These are phyloP conservation scores for Skeletonema potamos DNA, from an alignment of 108 stramenopile genomes.

Conservation along the genomic window DNA sequence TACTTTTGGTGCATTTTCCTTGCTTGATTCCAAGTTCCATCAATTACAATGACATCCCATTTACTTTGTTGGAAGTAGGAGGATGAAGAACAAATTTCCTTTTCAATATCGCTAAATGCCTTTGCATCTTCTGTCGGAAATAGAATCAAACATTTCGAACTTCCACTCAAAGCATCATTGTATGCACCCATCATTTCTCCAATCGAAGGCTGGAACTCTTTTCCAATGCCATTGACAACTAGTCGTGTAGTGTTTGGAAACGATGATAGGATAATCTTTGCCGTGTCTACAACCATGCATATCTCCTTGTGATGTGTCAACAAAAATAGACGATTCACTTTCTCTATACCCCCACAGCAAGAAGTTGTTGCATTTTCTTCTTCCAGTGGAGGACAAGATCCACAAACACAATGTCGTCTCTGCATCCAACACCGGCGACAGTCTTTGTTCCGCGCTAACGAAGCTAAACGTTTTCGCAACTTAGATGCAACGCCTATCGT, in stretches of 20 bases:
- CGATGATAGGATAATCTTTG: constrained; percentile 62
- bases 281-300: constrained; percentile 67
- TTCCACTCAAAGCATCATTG: constrained; percentile 2
- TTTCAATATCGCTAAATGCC: constrained; percentile 46
- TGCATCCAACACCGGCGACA: constrained; percentile 79
- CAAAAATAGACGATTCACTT: constrained; percentile 60
- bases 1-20: constrained; percentile 55
- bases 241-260: constrained; percentile 54
- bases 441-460: constrained; percentile 48
- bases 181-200: constrained; percentile 46
- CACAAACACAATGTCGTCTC: constrained; percentile 64
- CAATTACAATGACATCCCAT: constrained; percentile 67
- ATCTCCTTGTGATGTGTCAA: constrained; percentile 79
- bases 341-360: constrained; percentile 6
- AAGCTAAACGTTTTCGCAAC: constrained; percentile 39
- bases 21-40: constrained; percentile 79
- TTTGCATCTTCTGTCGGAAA: constrained; percentile 66
- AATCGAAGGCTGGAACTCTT: constrained; percentile 61
- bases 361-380: not conserved
- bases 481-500: constrained; percentile 52
- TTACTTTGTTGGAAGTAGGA: not conserved
- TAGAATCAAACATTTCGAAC: constrained; percentile 53
- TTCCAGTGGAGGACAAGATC: constrained; percentile 40
- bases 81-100: not conserved
- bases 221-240: constrained; percentile 59